phyloP scores from a whole-genome alignment of 768 basidiomycete genomes.

The Termitomyces sp. region DNA sequence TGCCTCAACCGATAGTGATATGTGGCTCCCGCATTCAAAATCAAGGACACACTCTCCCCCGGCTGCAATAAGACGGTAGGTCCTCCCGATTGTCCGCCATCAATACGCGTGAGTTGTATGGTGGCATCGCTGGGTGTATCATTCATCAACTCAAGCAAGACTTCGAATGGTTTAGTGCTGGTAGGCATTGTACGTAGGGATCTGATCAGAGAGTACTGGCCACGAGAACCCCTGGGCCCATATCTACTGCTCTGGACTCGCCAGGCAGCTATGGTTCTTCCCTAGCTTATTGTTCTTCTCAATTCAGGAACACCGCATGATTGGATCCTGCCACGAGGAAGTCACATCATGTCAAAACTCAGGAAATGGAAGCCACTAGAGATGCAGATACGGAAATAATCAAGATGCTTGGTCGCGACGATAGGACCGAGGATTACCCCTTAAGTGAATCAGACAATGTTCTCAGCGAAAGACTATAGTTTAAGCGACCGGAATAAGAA shows the following conservation, averaged over 20 bases:
- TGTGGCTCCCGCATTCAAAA: conserved; percentile 40
- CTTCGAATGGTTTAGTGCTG: conserved; percentile 47
- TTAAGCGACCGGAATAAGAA: background rate
- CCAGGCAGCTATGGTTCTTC: conserved; percentile 9
- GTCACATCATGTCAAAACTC: conserved; percentile 2
- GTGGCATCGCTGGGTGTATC: conserved; percentile 34
- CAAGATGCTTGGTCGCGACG: background rate
- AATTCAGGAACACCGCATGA: conserved; percentile 16
- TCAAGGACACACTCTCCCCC: conserved; percentile 37
- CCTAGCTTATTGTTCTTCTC: conserved; percentile 25
- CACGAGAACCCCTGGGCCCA: conserved; percentile 2
- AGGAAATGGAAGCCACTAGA: background rate
- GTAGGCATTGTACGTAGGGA: conserved; percentile 31
- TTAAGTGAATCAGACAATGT: background rate
- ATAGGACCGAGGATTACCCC: background rate
- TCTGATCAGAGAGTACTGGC: conserved; percentile 4
- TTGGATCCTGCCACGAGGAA: conserved; percentile 8
- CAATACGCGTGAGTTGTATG: conserved; percentile 30
- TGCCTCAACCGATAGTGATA: conserved; percentile 44
- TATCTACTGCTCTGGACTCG: conserved; percentile 9
- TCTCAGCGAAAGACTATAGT: background rate
- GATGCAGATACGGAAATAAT: background rate
- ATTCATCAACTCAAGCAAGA: conserved; percentile 46
- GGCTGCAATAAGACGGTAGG: conserved; percentile 32
- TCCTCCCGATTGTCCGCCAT: conserved; percentile 20